Conservation (phyloP, 768 basidiomycete species). For the Termitomyces sp. region DNA sequence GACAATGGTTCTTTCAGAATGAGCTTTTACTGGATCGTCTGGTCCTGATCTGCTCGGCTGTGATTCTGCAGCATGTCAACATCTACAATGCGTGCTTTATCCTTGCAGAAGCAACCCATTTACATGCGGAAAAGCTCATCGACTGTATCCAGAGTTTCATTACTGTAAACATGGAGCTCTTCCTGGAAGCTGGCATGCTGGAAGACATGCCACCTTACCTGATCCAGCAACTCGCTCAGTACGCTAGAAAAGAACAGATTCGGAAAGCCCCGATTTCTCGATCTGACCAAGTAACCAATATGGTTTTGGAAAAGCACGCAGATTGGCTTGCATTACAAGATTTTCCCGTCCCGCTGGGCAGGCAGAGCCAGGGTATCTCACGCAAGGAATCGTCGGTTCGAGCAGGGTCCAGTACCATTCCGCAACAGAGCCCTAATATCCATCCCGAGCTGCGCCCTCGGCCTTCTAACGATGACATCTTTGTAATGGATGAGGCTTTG, state of each 20-base stretch:
- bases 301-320: slow-evolving; percentile 56
- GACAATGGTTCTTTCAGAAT: slow-evolving; percentile 44
- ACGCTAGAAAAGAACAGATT: slow-evolving; percentile 55
- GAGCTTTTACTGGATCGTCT: slow-evolving; percentile 88
- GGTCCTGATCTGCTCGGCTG: slow-evolving; percentile 75
- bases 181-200: slow-evolving; percentile 78
- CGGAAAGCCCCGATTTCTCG: slow-evolving; percentile 67
- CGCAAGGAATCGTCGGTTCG: slow-evolving; percentile 18
- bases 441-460: slow-evolving; percentile 24
- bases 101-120: slow-evolving; percentile 78
- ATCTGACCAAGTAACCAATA: slow-evolving; percentile 46
- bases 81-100: slow-evolving; percentile 77
- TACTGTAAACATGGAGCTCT: slow-evolving; percentile 77
- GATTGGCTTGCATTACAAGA: slow-evolving; percentile 75
- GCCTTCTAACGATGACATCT: slow-evolving; percentile 64
- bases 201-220: slow-evolving; percentile 69
- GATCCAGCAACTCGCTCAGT: slow-evolving; percentile 62
- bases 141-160: slow-evolving; percentile 78
- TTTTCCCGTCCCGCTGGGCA: slow-evolving; percentile 55
- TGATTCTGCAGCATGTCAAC: slow-evolving; percentile 65
- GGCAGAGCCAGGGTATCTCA: slow-evolving; percentile 19
- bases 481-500: slow-evolving; percentile 73
- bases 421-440: slow-evolving; percentile 20
- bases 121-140: slow-evolving; percentile 66
- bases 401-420: slow-evolving; percentile 21